Evolutionary conservation across 257 asterid species (phyloP).

Genomic region (Lavandula angustifolia): DNA sequence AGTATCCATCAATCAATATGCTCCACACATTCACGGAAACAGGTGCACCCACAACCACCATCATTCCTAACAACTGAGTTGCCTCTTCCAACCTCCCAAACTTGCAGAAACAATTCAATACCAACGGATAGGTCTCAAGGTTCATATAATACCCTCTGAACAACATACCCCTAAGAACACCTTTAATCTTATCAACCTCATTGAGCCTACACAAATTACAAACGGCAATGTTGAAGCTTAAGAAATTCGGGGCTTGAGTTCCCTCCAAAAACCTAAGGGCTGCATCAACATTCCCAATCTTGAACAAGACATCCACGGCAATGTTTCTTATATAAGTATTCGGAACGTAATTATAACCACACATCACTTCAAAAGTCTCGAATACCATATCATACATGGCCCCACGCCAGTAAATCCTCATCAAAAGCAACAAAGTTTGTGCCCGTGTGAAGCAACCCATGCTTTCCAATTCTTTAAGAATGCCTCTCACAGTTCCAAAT

Average conservation of each 20-base stretch:
- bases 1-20: conserved; percentile 57
- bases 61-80: conserved; percentile 56
- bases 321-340: conserved; percentile 62
- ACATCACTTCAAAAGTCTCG: conserved; percentile 56
- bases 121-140: conserved; percentile 51
- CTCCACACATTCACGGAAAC: conserved; percentile 58
- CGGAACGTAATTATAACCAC: conserved; percentile 52
- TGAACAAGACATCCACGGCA: conserved; percentile 62
- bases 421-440: conserved; percentile 63
- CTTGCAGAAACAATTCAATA: conserved; percentile 65
- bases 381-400: conserved; percentile 59
- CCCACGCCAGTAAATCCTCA: conserved; percentile 77
- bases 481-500: conserved; percentile 47
- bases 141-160: conserved; percentile 58
- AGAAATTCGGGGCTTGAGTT: conserved; percentile 59
- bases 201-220: conserved; percentile 68
- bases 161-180: conserved; percentile 51
- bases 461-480: conserved; percentile 45
- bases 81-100: conserved; percentile 51
- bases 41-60: conserved; percentile 60
- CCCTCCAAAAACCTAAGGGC: conserved; percentile 58
- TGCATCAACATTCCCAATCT: conserved; percentile 44
- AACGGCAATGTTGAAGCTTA: conserved; percentile 62
- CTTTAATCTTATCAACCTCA: conserved; percentile 45
- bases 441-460: conserved; percentile 59